These are phyloP conservation scores for Pezicula carpinea DNA, from an alignment of 2,329 filamentous ascomycete genomes.

Conservation along the genomic window DNA sequence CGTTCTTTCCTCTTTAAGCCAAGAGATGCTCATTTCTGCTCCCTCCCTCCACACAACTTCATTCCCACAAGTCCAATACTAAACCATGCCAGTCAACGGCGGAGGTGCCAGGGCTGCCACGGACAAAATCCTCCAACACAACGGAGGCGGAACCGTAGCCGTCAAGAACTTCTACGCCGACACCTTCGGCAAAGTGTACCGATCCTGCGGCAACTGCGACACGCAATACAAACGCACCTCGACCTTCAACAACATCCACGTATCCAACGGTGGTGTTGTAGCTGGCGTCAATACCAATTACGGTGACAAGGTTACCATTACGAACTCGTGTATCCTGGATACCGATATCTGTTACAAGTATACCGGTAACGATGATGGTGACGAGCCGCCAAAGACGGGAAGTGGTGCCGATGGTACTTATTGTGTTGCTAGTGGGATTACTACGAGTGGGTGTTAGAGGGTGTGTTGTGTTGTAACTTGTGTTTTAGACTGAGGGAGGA, in stretches of 20 bases:
- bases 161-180: slow-evolving; percentile 34
- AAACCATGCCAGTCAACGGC: slow-evolving; percentile 28
- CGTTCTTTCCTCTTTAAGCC: too few relatives aligned
- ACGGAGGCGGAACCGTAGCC: slow-evolving; percentile 32
- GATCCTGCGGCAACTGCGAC: slow-evolving; percentile 45
- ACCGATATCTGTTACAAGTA: slow-evolving; percentile 22
- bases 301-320: slow-evolving; percentile 38
- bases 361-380: slow-evolving; percentile 31
- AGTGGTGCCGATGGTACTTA: slow-evolving; percentile 31
- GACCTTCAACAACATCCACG: slow-evolving; percentile 37
- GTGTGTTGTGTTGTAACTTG: too few relatives aligned
- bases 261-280: slow-evolving; percentile 37
- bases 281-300: slow-evolving; percentile 48
- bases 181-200: slow-evolving; percentile 42
- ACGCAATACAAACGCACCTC: slow-evolving; percentile 37
- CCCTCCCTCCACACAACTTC: too few relatives aligned
- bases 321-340: slow-evolving; percentile 29
- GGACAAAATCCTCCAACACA: slow-evolving; percentile 38
- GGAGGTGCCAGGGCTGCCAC: slow-evolving; percentile 36
- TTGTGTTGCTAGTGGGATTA: slow-evolving; percentile 21
- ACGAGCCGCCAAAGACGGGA: slow-evolving; percentile 34
- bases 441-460: slow-evolving; percentile 9
- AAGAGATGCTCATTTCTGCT: too few relatives aligned
- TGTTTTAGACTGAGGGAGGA: too few relatives aligned
- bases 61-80: too few relatives aligned